These are phyloP conservation scores for Leccinum obscurum DNA, from an alignment of 768 basidiomycete species.

Conservation along the genomic window DNA sequence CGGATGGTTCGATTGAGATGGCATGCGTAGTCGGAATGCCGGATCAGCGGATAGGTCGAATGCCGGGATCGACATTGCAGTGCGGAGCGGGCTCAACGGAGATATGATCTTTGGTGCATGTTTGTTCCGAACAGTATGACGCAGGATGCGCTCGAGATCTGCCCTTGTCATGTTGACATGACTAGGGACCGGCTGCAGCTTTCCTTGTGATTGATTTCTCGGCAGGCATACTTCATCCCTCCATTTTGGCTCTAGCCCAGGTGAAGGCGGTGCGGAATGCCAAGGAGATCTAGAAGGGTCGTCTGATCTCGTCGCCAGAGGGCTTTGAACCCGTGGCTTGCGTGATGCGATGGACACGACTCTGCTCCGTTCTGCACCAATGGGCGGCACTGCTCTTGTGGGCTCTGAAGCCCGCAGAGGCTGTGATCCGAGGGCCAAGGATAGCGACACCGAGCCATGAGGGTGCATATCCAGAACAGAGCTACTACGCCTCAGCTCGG, in stretches of 20 bases:
- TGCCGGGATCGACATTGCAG: slow-evolving; percentile 5
- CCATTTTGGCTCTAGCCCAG: slow-evolving; percentile 8
- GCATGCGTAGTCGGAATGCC: slow-evolving; percentile 20
- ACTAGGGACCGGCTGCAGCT: background rate
- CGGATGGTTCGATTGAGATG: slow-evolving; percentile 19
- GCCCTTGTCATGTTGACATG: slow-evolving; percentile 11
- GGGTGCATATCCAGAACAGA: slow-evolving; percentile 8
- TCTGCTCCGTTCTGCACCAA: slow-evolving; percentile 32
- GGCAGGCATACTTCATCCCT: background rate
- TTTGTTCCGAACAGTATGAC: slow-evolving; percentile 26
- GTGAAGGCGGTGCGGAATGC: slow-evolving; percentile 12
- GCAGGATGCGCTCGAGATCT: slow-evolving; percentile 28
- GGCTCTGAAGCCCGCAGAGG: slow-evolving; percentile 23
- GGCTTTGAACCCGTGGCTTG: slow-evolving; percentile 8
- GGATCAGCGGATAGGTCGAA: slow-evolving; percentile 18
- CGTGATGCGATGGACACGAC: slow-evolving; percentile 21
- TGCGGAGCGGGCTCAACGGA: slow-evolving; percentile 33
- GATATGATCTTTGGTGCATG: slow-evolving; percentile 30
- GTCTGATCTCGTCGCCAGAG: background rate
- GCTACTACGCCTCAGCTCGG: slow-evolving; percentile 10
- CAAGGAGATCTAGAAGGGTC: slow-evolving; percentile 5
- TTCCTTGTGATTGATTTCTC: slow-evolving; percentile 1
- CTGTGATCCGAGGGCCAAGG: slow-evolving; percentile 29
- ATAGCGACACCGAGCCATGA: slow-evolving; percentile 19
- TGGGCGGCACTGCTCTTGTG: slow-evolving; percentile 26